Evolutionary conservation across 2,329 filamentous ascomycete genomes (phyloP).

Genomic region (Chrysosporium keratinophilum): DNA sequence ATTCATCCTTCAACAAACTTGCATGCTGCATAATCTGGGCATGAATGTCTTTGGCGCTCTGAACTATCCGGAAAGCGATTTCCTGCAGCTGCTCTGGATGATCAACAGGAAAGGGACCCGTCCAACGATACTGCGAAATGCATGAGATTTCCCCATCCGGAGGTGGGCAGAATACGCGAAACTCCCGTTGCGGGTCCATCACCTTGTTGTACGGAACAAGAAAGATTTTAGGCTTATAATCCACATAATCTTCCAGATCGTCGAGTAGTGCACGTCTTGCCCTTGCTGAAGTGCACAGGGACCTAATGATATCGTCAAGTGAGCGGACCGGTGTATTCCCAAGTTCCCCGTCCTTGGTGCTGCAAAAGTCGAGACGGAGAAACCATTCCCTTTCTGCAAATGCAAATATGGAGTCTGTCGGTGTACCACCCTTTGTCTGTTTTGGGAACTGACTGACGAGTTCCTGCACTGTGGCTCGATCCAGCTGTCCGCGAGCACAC

Average conservation of each 20-base stretch:
- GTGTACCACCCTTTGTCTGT: constrained; percentile 22
- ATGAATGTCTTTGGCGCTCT: constrained; percentile 19
- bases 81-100: constrained; percentile 9
- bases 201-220: constrained; percentile 35
- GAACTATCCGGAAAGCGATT: constrained; percentile 17
- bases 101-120: constrained; percentile 25
- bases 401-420: constrained; percentile 26
- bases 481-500: constrained; percentile 23
- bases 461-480: constrained; percentile 28
- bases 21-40: constrained; percentile 23
- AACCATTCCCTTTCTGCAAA: constrained; percentile 24
- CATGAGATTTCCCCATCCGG: constrained; percentile 25
- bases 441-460: constrained; percentile 21
- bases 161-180: constrained; percentile 38
- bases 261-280: constrained; percentile 29
- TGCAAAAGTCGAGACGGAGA: constrained; percentile 36
- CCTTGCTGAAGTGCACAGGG: constrained; percentile 32
- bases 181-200: constrained; percentile 35
- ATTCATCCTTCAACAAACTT: constrained; percentile 14
- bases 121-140: constrained; percentile 37
- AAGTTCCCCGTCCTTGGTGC: constrained; percentile 34
- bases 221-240: constrained; percentile 25
- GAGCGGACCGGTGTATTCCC: constrained; percentile 24
- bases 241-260: constrained; percentile 15
- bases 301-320: constrained; percentile 28